phyloP scores from a whole-genome alignment of 176 grass and related monocot species.

The Zizania latifolia region DNA sequence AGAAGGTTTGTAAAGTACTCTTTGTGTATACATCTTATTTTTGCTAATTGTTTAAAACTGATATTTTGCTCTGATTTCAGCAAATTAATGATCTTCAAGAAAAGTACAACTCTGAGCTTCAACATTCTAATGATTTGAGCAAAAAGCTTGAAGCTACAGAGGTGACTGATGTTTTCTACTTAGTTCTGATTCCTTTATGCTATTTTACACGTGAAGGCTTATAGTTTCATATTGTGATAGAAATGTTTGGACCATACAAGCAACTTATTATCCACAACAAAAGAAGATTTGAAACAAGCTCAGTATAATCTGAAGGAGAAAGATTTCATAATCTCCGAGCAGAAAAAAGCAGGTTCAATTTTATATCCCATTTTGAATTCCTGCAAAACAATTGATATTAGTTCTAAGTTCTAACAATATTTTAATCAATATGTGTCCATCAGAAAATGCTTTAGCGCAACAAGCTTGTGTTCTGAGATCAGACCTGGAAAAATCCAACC shows the following conservation, averaged over 20 bases:
- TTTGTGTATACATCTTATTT: background rate
- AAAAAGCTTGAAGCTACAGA: conserved; percentile 71
- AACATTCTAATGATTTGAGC: conserved; percentile 57
- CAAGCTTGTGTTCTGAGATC: conserved; percentile 86
- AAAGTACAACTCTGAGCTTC: conserved; percentile 67
- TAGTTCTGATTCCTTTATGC: background rate
- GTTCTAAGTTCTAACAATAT: conserved; percentile 12
- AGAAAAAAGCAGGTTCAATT: conserved; percentile 81
- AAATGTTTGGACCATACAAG: conserved; percentile 83
- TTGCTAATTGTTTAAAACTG: background rate
- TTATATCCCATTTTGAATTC: background rate
- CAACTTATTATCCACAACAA: conserved; percentile 58
- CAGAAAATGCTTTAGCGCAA: conserved; percentile 93
- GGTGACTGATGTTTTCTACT: conserved; percentile 33
- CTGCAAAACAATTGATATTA: background rate
- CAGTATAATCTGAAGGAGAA: conserved; percentile 81
- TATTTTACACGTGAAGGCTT: background rate
- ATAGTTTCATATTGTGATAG: conserved; percentile 32
- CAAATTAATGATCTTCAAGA: conserved; percentile 69
- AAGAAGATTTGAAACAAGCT: conserved; percentile 82
- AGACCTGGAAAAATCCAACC: conserved; percentile 77
- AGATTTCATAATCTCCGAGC: conserved; percentile 83
- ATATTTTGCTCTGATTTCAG: conserved; percentile 34
- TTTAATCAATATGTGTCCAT: conserved; percentile 1
- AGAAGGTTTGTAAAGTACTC: conserved; percentile 55